phyloP scores from a whole-genome alignment of 2,329 filamentous ascomycete genomes.

The Macroventuria anomochaeta region DNA sequence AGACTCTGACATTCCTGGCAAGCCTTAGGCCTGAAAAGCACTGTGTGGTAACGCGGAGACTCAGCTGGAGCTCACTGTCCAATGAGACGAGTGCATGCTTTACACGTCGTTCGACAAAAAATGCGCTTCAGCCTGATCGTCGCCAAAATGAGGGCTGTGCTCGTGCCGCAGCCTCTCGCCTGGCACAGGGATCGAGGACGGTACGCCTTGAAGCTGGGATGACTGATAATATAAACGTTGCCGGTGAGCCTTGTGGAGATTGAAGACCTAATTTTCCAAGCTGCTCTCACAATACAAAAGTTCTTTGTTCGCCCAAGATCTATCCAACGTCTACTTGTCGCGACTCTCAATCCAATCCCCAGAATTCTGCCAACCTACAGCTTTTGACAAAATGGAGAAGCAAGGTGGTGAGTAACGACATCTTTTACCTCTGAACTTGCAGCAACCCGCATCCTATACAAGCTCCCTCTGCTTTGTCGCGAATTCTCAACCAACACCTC shows the following conservation, averaged over 20 bases:
- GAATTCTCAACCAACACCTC: no score
- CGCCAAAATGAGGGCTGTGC: constrained; percentile 30
- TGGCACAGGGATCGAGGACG: constrained; percentile 12
- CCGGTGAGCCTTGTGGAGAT: constrained; percentile 15
- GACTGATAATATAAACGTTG: constrained; percentile 5
- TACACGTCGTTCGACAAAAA: constrained; percentile 1
- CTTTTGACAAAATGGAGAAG: constrained; percentile 42
- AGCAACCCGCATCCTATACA: no score
- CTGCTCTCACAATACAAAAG: no score
- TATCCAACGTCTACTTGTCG: no score
- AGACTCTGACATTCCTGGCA: not conserved
- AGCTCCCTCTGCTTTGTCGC: no score
- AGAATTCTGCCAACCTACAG: not conserved
- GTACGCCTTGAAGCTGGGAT: constrained; percentile 22
- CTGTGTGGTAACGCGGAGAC: not conserved
- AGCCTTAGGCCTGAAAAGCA: not conserved
- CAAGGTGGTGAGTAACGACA: constrained; percentile 39
- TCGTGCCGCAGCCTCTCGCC: constrained; percentile 6
- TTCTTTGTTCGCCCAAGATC: no score
- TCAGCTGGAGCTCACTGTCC: not conserved
- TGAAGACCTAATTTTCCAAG: not conserved
- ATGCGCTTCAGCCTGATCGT: constrained; percentile 14
- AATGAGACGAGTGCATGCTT: not conserved
- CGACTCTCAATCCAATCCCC: no score
- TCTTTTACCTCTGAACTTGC: no score